Base-by-base conservation (phyloP, 208 protist species). In the Acanthamoeba royreba region DNA sequence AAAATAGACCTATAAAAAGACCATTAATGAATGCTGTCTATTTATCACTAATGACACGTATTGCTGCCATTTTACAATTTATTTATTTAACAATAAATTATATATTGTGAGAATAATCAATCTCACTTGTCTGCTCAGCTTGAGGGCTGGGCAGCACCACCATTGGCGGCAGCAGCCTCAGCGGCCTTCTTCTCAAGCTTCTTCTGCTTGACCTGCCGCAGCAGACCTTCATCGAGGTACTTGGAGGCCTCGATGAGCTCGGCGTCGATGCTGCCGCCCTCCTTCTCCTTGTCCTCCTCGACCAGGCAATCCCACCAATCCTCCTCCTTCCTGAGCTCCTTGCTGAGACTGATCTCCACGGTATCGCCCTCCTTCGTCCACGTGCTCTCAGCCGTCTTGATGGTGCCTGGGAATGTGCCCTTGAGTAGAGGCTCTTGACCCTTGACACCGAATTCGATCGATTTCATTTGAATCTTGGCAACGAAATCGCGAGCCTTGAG, bases 251-350 rank as follows among this genome's bases (percentile, higher is more conserved):
- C 85, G 33, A 92, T 92, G 8, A 92, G 85, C 40, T 74, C 58
- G 85, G 85, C 55, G 58, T 92, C 85, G 52, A 92, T 92, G 5
- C 28, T 35, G 22, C 52, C 85, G 11, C 55, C 85, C 28, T 72
- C 85, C 28, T 92, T 92, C 3, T 87, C 49, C 40, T 53, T 87
- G 79, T 87, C 79, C 43, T 87, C 79, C 49, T 55, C 79, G 40
- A 92, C 43, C 11, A 72, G 40, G 43, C 52, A 92, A n/a, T 92
- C 55, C 85, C 85, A 92, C 85, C 85, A 92, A 15, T 92, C 55
- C n/a, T 72, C 85, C 85, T 88, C 43, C 28, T 88, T 92, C 55
- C 7, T 87, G 43, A 4, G 49, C 85, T 74, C 52, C 85, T 92
- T 92, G 85, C 40, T 45, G 40, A 92, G 58, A n/a, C 22, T 72